Conservation (phyloP, 768 basidiomycete genomes). For the Panus rudis region DNA sequence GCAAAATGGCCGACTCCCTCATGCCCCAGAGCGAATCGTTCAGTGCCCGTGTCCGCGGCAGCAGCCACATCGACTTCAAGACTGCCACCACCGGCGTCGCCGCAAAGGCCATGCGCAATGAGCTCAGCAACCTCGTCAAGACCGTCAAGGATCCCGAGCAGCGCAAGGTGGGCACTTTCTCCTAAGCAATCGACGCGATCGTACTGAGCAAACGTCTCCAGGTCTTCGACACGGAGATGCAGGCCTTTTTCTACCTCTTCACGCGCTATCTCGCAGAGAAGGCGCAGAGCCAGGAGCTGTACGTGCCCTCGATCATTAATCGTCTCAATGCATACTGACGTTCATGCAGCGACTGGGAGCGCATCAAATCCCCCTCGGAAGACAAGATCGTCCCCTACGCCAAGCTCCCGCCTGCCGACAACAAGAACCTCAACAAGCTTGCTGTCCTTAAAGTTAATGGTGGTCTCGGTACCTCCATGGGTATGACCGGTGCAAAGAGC, state of each 20-base stretch:
- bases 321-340: neutral
- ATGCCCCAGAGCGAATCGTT: constrained; percentile 62
- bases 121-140: constrained; percentile 88
- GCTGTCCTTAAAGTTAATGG: constrained; percentile 78
- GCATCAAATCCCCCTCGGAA: constrained; percentile 54
- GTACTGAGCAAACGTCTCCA: constrained; percentile 25
- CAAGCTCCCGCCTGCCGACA: constrained; percentile 39
- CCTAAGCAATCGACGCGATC: constrained; percentile 5
- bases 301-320: constrained; percentile 7
- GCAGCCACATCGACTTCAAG: constrained; percentile 90
- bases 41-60: constrained; percentile 67
- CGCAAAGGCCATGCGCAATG: constrained; percentile 96
- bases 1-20: constrained; percentile 32
- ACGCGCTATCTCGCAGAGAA: constrained; percentile 89
- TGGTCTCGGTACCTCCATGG: constrained; percentile 64
- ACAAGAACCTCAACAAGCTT: constrained; percentile 54
- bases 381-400: constrained; percentile 61
- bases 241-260: constrained; percentile 93
- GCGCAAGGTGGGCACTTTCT: constrained; percentile 65
- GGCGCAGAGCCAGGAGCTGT: constrained; percentile 84
- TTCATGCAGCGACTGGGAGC: constrained; percentile 26
- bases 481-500: constrained; percentile 59
- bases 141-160: constrained; percentile 73
- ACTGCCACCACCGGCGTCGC: constrained; percentile 72
- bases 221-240: constrained; percentile 95